A percentile compares a stretch with the other conserved stretches of the same genome.
Evolutionary conservation across 139 green algal genomes (phyloP).

Genomic region (Chlamydomonas sp.): DNA sequence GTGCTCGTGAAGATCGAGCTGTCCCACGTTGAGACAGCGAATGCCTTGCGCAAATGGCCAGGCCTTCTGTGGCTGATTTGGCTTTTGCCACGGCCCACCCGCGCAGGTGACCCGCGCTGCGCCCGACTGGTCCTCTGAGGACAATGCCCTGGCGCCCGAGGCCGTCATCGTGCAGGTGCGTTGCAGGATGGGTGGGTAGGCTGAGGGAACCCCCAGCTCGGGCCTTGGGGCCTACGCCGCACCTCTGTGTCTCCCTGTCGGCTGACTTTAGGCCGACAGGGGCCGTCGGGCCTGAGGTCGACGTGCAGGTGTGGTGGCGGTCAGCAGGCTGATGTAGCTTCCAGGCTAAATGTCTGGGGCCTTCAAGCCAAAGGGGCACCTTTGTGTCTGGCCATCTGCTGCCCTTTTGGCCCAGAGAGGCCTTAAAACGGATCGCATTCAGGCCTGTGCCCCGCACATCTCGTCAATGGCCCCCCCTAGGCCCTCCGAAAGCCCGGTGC

Average conservation of each 20-base stretch:
- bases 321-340: not conserved
- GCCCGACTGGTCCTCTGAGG: constrained; percentile 11
- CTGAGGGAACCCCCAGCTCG: not conserved
- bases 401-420: too few relatives aligned
- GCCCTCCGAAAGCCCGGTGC: too few relatives aligned
- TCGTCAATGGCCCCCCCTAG: too few relatives aligned
- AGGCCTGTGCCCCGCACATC: too few relatives aligned
- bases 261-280: too few relatives aligned
- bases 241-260: too few relatives aligned
- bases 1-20: too few relatives aligned
- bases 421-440: too few relatives aligned
- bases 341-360: too few relatives aligned
- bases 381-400: too few relatives aligned
- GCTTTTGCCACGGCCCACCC: not conserved
- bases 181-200: not conserved
- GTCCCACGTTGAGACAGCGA: not conserved
- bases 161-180: constrained; percentile 33
- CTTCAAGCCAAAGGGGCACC: too few relatives aligned
- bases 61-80: not conserved
- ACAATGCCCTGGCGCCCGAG: constrained; percentile 11
- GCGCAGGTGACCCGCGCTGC: constrained; percentile 20
- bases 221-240: too few relatives aligned
- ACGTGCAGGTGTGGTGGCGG: not conserved
- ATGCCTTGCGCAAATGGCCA: not conserved
- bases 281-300: not conserved